Percentiles rank a stretch among this genome's conserved stretches.
These are phyloP conservation scores for Lentinus brumalis DNA, from an alignment of 768 basidiomycete genomes.

Conservation along the genomic window DNA sequence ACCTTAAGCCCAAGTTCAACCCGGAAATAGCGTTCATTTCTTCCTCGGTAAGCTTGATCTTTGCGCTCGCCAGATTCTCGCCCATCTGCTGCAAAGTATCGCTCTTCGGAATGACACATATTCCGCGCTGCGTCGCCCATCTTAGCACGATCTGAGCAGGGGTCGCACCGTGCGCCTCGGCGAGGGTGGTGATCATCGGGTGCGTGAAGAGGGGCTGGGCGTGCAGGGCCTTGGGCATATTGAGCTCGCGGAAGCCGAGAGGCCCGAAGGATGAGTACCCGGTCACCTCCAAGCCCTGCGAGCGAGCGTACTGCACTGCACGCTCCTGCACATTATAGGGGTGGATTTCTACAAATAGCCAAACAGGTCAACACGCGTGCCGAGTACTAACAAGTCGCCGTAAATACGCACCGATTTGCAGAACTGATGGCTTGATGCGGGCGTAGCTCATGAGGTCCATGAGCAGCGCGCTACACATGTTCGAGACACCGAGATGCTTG, in stretches of 20 bases:
- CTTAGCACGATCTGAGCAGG: slow-evolving; percentile 72
- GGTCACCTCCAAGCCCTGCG: slow-evolving; percentile 33
- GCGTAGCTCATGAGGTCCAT: slow-evolving; percentile 42
- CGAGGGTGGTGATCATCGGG: slow-evolving; percentile 26
- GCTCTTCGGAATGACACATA: slow-evolving; percentile 78
- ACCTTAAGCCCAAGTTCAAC: slow-evolving; percentile 35
- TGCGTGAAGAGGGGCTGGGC: slow-evolving; percentile 31
- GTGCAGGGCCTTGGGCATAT: slow-evolving; percentile 24
- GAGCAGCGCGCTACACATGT: slow-evolving; percentile 36
- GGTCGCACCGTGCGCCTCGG: slow-evolving; percentile 30
- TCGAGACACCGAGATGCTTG: slow-evolving; percentile 43
- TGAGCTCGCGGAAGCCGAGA: slow-evolving; percentile 34
- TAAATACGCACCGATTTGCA: slow-evolving; percentile 36
- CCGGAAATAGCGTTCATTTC: slow-evolving; percentile 36
- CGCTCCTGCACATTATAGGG: slow-evolving; percentile 36
- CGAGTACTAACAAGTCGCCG: background rate
- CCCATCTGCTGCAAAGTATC: slow-evolving; percentile 42
- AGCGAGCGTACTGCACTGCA: slow-evolving; percentile 29
- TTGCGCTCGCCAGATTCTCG: slow-evolving; percentile 36
- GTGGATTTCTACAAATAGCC: slow-evolving; percentile 33
- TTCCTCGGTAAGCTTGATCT: slow-evolving; percentile 34
- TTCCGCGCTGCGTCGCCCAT: slow-evolving; percentile 76
- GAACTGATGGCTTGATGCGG: slow-evolving; percentile 37
- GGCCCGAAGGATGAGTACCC: slow-evolving; percentile 40
- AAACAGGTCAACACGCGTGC: background rate